Conservation (phyloP, 257 asterid species). For the Phtheirospermum japonicum region DNA sequence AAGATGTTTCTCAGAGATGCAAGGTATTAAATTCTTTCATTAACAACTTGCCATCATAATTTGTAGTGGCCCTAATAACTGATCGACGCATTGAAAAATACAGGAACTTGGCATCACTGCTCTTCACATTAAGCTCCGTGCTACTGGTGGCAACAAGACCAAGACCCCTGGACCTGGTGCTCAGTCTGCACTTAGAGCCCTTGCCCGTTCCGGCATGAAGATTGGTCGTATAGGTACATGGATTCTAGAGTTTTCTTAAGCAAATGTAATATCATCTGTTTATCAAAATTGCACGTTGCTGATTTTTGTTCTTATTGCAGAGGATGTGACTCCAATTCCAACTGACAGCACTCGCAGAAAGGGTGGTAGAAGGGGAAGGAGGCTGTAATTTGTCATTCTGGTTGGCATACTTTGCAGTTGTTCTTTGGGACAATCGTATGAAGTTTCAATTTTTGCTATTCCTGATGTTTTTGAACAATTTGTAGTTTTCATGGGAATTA, state of each 20-base stretch:
- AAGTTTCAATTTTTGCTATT: constrained; percentile 20
- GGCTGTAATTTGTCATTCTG: constrained; percentile 42
- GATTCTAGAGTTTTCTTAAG: not conserved
- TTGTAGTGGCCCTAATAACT: not conserved
- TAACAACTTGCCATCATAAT: not conserved
- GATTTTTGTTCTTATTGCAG: constrained; percentile 33
- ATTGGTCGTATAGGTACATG: constrained; percentile 85
- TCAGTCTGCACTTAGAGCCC: constrained; percentile 87
- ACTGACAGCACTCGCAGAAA: constrained; percentile 89
- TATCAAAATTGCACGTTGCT: not conserved
- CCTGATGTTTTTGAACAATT: constrained; percentile 15
- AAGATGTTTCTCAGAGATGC: constrained; percentile 85
- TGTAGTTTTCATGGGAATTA: constrained; percentile 16
- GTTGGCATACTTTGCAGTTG: not conserved
- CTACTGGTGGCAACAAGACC: constrained; percentile 92
- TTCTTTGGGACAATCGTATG: not conserved
- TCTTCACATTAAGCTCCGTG: constrained; percentile 86
- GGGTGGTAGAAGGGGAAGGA: constrained; percentile 94
- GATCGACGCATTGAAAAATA: not conserved
- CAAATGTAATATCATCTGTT: not conserved
- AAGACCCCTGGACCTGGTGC: constrained; percentile 98
- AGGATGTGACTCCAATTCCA: constrained; percentile 92
- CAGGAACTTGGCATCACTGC: constrained; percentile 88
- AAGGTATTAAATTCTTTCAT: constrained; percentile 42
- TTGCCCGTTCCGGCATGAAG: constrained; percentile 95